Evolutionary conservation across 2,329 filamentous ascomycete genomes (phyloP).

Genomic region (Mollisia scopiformis): DNA sequence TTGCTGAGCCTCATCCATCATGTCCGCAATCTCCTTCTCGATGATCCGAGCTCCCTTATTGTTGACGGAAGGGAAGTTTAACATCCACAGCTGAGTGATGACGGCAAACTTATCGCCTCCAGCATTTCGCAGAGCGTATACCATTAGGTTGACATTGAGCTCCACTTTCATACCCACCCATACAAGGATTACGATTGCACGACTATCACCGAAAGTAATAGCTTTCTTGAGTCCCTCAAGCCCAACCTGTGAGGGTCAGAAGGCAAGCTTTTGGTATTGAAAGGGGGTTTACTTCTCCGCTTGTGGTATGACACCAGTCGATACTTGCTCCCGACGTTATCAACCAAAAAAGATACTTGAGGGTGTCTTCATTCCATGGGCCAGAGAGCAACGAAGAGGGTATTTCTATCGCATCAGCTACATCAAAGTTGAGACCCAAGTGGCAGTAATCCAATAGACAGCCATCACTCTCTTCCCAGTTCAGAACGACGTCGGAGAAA

Average conservation of each 20-base stretch:
- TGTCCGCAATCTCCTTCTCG: slow-evolving; percentile 6
- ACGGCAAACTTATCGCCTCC: slow-evolving; percentile 21
- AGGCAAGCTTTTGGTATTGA: background rate
- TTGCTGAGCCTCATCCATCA: slow-evolving; percentile 16
- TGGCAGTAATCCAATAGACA: background rate
- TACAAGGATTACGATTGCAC: slow-evolving; percentile 25
- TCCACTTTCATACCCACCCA: slow-evolving; percentile 22
- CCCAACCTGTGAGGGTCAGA: slow-evolving; percentile 24
- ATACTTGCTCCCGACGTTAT: slow-evolving; percentile 31
- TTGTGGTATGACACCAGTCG: slow-evolving; percentile 30
- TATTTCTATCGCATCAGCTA: slow-evolving; percentile 28
- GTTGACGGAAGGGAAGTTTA: slow-evolving; percentile 2
- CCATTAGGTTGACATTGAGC: slow-evolving; percentile 19
- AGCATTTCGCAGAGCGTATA: slow-evolving; percentile 25
- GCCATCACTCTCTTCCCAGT: background rate
- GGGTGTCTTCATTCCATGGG: slow-evolving; percentile 33
- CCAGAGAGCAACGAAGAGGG: slow-evolving; percentile 34
- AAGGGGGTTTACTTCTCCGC: slow-evolving; percentile 29
- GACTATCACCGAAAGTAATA: slow-evolving; percentile 22
- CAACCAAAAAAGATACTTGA: slow-evolving; percentile 34
- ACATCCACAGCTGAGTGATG: slow-evolving; percentile 20
- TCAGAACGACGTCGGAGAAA: slow-evolving; percentile 13
- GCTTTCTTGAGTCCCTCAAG: slow-evolving; percentile 28
- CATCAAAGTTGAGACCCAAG: slow-evolving; percentile 12
- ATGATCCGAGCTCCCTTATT: slow-evolving; percentile 2